Percentiles rank a stretch among this genome's conserved stretches.
These are phyloP conservation scores for Xerocomellus intermedius DNA, from an alignment of 768 basidiomycete genomes.

Conservation along the genomic window DNA sequence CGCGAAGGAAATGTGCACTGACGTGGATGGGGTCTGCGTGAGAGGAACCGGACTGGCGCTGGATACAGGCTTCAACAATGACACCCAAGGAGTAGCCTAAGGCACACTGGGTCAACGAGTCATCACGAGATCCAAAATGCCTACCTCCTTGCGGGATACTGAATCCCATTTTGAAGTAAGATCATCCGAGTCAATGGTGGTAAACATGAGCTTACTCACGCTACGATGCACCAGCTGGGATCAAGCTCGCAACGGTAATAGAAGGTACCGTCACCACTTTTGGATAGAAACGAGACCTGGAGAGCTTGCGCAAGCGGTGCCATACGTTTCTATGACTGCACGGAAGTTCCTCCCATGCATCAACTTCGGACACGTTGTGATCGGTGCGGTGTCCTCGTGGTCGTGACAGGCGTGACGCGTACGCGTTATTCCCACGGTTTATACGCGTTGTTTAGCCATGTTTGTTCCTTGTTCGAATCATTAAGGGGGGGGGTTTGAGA, in stretches of 20 bases:
- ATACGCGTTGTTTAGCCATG: constrained; percentile 31
- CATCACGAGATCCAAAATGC: background rate
- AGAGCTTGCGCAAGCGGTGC: constrained; percentile 23
- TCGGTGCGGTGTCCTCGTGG: constrained; percentile 15
- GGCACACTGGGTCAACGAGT: background rate
- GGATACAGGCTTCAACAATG: constrained; percentile 52
- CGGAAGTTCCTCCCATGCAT: too few species aligned
- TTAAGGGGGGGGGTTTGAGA: background rate
- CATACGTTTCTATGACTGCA: constrained; percentile 3
- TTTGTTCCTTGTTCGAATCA: constrained; percentile 33
- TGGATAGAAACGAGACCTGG: constrained; percentile 17
- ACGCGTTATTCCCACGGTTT: constrained; percentile 27
- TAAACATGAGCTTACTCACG: constrained; percentile 34
- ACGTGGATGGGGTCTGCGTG: constrained; percentile 61
- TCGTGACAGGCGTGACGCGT: background rate
- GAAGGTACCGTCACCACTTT: constrained; percentile 19
- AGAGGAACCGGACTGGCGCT: constrained; percentile 44
- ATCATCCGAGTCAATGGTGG: background rate
- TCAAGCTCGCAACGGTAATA: constrained; percentile 39
- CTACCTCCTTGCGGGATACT: constrained; percentile 58
- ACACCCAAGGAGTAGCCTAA: constrained; percentile 60
- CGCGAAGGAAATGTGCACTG: constrained; percentile 55
- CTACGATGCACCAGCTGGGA: constrained; percentile 43
- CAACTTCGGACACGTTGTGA: constrained; percentile 26
- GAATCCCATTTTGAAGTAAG: background rate